Conservation (phyloP, 306 rosid genomes). For the Hippophae rhamnoides region DNA sequence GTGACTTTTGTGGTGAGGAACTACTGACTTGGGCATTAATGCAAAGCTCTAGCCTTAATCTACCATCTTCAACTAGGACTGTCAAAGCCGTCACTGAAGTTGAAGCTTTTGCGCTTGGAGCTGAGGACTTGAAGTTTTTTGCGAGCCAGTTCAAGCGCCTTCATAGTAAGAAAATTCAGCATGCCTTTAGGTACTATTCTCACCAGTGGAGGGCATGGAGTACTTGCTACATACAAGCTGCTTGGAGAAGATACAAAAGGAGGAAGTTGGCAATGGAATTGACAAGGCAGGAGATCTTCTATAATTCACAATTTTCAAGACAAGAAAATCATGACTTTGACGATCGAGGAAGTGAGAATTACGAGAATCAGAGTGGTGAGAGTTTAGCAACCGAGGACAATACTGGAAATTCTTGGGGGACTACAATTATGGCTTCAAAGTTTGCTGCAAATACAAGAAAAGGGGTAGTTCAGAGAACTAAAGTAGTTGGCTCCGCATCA, state of each 20-base stretch:
- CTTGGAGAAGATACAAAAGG: slow-evolving; percentile 59
- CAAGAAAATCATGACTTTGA: slow-evolving; percentile 9
- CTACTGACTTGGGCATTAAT: slow-evolving; percentile 83
- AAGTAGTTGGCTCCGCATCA: slow-evolving; percentile 28
- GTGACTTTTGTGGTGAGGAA: slow-evolving; percentile 88
- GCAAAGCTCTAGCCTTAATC: slow-evolving; percentile 61
- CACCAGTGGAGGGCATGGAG: slow-evolving; percentile 94
- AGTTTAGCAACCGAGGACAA: slow-evolving; percentile 14
- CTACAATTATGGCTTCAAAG: slow-evolving; percentile 62
- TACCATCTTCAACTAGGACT: slow-evolving; percentile 77
- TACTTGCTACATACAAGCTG: slow-evolving; percentile 62
- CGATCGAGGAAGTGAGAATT: slow-evolving; percentile 18
- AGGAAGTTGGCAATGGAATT: slow-evolving; percentile 54
- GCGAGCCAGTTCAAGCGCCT: slow-evolving; percentile 81
- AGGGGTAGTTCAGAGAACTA: slow-evolving; percentile 34
- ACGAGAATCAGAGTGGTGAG: slow-evolving; percentile 14
- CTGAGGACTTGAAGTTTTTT: slow-evolving; percentile 72
- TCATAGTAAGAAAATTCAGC: slow-evolving; percentile 69
- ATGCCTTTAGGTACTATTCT: slow-evolving; percentile 55
- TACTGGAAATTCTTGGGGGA: slow-evolving; percentile 25
- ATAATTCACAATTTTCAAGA: slow-evolving; percentile 25
- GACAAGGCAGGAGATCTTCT: slow-evolving; percentile 37
- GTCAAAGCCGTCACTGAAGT: slow-evolving; percentile 67
- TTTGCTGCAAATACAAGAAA: slow-evolving; percentile 67
- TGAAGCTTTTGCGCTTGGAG: slow-evolving; percentile 75